Base-by-base conservation (phyloP, 2,329 filamentous ascomycete species). In the Lecanicillium sp. region DNA sequence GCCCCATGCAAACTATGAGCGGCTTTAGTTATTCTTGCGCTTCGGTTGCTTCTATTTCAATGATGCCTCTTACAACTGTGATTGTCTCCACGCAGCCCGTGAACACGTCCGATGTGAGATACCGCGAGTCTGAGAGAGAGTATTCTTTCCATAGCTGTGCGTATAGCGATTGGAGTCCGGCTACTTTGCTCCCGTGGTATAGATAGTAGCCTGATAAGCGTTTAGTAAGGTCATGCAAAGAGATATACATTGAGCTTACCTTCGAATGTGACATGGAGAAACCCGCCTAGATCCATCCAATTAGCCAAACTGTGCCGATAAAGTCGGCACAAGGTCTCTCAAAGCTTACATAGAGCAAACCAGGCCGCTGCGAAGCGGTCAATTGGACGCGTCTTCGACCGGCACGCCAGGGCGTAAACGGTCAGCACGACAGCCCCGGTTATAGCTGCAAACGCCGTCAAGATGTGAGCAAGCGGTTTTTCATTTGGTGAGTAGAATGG, bases 81-180 rank as follows among this genome's bases (percentile, higher is more conserved):
- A 94, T 77, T 14, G 73, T 78, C 68, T 95, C 88, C 59, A 94
- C 81, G 57, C 84, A 89, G n/a, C 94, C 67, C 49, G 92, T 87
- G 51, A 94, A 88, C 2, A 81, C 73, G 54, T 92, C 84, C 14
- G 80, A 78, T 3, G 82, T 88, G 49, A 95, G 66, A 54, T 95
- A 95, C 31, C 88, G 74, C 39, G 87, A 94, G 63, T 95, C 88
- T 3, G 85, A 89, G 25, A 89, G 71, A 3, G 85, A 73, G 57
- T 95, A 95, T 60, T 95, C 88, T 56, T 95, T 95, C 88, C 88
- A 95, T 32, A 94, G 68, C 64, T 95, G 86, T 3, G 82, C 85
- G 41, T 89, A 82, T 7, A 92, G 63, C 39, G 80, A 78, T 55
- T 87, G 81, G 43, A 76, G 76, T 9, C 73, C 66, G 0, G 79